Evolutionary conservation across 2,329 filamentous ascomycete species (phyloP).

Genomic region (Didymella exigua): DNA sequence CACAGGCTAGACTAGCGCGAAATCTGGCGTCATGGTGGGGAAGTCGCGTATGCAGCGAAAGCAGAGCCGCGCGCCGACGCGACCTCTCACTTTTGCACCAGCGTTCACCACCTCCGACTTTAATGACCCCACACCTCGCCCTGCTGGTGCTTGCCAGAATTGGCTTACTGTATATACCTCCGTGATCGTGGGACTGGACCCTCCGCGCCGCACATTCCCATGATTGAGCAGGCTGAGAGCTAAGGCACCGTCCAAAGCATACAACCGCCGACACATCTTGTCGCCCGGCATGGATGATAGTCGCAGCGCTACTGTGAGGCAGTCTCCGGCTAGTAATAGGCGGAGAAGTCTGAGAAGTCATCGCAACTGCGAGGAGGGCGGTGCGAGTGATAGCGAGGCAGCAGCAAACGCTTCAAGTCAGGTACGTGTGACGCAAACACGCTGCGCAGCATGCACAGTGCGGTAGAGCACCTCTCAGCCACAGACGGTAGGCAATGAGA

Average conservation of each 20-base stretch:
- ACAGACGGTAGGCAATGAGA: neutral
- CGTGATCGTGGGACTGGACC: neutral
- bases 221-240: neutral
- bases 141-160: neutral
- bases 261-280: neutral
- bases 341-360: conserved; percentile 7
- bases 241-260: neutral
- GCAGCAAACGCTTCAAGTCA: conserved; percentile 14
- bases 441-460: neutral
- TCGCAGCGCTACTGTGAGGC: neutral
- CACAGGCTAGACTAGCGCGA: conserved; percentile 1
- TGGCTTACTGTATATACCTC: neutral
- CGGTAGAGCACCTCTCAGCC: neutral
- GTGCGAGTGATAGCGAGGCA: conserved; percentile 10
- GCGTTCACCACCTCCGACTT: neutral
- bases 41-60: conserved; percentile 4
- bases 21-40: conserved; percentile 11
- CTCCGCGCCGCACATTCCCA: neutral
- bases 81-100: conserved; percentile 2
- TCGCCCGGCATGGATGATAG: neutral
- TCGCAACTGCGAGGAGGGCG: conserved; percentile 9
- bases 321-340: neutral
- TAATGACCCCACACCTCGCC: neutral
- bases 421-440: conserved; percentile 9
- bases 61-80: conserved; percentile 2